These are phyloP conservation scores for Penicillium simplicissimum DNA, from an alignment of 495 filamentous ascomycete genomes.

Conservation along the genomic window DNA sequence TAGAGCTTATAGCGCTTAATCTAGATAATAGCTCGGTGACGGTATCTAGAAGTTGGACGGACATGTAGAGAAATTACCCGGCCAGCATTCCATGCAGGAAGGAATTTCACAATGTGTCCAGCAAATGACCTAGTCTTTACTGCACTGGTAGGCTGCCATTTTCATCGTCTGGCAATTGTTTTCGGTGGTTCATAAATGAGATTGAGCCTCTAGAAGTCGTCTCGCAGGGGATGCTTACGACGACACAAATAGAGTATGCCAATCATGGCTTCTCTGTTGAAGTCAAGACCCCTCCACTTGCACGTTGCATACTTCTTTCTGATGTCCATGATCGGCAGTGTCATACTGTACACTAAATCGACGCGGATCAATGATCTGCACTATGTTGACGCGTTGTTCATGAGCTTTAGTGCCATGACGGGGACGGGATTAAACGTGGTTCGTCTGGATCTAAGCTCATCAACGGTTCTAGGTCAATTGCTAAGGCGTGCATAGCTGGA, in stretches of 20 bases:
- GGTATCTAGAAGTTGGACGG: background rate
- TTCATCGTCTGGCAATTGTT: background rate
- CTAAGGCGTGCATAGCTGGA: slow-evolving; percentile 43
- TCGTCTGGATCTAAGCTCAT: slow-evolving; percentile 25
- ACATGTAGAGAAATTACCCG: background rate
- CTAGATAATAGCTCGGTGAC: background rate
- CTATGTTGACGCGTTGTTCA: slow-evolving; percentile 75
- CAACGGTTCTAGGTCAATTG: background rate
- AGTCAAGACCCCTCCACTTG: slow-evolving; percentile 70
- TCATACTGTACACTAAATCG: slow-evolving; percentile 73
- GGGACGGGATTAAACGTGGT: slow-evolving; percentile 71
- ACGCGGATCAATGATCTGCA: slow-evolving; percentile 58
- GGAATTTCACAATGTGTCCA: background rate
- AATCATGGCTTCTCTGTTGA: slow-evolving; percentile 34
- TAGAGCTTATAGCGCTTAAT: background rate
- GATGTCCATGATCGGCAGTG: slow-evolving; percentile 58
- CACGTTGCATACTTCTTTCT: slow-evolving; percentile 76
- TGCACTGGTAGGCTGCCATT: background rate
- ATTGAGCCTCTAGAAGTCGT: slow-evolving; percentile 4
- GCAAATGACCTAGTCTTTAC: background rate
- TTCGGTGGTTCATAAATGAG: slow-evolving; percentile 11
- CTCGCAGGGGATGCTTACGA: slow-evolving; percentile 14
- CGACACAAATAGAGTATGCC: slow-evolving; percentile 18
- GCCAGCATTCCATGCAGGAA: slow-evolving; percentile 14
- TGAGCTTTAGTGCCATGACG: slow-evolving; percentile 77